These are phyloP conservation scores for Pyracantha coccinea DNA, from an alignment of 331 rosid species.

Conservation along the genomic window DNA sequence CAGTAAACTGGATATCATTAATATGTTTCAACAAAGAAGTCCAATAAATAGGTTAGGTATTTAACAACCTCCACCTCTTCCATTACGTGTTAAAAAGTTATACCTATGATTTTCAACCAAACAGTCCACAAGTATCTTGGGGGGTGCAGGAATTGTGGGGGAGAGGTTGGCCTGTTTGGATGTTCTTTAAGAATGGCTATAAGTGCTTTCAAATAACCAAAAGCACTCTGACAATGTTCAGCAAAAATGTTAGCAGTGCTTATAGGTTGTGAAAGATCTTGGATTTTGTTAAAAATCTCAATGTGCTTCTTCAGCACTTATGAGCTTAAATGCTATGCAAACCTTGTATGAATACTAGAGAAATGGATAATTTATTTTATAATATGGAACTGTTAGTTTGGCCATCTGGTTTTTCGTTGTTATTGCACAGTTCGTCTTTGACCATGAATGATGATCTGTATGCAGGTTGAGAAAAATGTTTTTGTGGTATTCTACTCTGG, in stretches of 20 bases:
- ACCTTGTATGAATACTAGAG: not conserved
- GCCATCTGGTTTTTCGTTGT: slow-evolving; percentile 3
- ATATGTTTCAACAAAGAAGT: not conserved
- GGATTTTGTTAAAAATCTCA: too few relatives aligned
- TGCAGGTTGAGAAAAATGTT: slow-evolving; percentile 90
- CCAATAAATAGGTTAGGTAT: not conserved
- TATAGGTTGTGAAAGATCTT: too few relatives aligned
- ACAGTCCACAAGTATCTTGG: not conserved
- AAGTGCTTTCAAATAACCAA: not conserved
- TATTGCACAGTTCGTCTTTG: slow-evolving; percentile 4
- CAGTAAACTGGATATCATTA: not conserved
- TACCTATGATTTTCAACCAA: not conserved
- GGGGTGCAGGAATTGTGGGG: not conserved
- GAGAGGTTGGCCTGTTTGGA: not conserved
- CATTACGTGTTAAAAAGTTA: not conserved
- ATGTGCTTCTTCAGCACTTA: too few relatives aligned
- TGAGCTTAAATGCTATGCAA: too few relatives aligned
- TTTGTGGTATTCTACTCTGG: slow-evolving; percentile 88
- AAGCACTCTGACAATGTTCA: not conserved
- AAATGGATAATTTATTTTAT: not conserved
- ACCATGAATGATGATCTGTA: slow-evolving; percentile 12
- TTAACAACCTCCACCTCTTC: not conserved
- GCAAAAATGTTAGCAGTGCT: not conserved
- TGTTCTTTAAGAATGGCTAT: not conserved
- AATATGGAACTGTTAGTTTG: not conserved